Base-by-base conservation (phyloP, 805 yeast genomes). In the Cyberlindnera samutprakarnensis region DNA sequence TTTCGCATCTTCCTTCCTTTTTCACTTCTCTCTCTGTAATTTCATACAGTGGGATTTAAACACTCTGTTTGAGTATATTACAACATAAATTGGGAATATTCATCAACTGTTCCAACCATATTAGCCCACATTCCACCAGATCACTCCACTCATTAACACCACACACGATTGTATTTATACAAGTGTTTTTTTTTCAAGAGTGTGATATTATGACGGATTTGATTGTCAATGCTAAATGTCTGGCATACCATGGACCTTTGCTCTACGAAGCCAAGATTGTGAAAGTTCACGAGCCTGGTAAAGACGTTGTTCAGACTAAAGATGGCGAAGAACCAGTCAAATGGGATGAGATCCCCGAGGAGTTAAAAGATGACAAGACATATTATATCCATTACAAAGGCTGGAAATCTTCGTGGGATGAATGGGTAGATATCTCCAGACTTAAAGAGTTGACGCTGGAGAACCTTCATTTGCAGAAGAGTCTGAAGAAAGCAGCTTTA, bases 371-470 rank as follows among this genome's bases (percentile, higher is more conserved):
- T 14, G 59, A 57, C 25, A 43, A 45, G 14, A 66, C 76, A 19
- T 88, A 75, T 56, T 77, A 65, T 43, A 73, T 90, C 13, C 98
- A 92, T 51, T 90, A 90, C 57, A 81, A 79, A 44, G 97, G 98
- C 3, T 90, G 98, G 98, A 90, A 88, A 49, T 58, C 78, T 13
- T 77, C 87, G 37, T 90, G 96, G 95, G 97, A 90, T 53, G 98
- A 90, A 56, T 90, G 98, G 98, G 90, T 90, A 1, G 69, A 72
- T 1, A 56, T 58, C 7, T 77, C 73, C 24, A 61, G 97, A 22
- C 69, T 90, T 6, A 62, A 84, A 48, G 79, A 75, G 41, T 66
- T 65, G 49, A 81, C 70, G 30, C 78, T 74, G 19, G 94, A 80
- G 42, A 86, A 82, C 47, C 45, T 80, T 32, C 61, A 67, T 30